A percentile compares a stretch with the other conserved stretches of the same genome.
Conservation (phyloP, 306 rosid species). For the Gillenia trifoliata region DNA sequence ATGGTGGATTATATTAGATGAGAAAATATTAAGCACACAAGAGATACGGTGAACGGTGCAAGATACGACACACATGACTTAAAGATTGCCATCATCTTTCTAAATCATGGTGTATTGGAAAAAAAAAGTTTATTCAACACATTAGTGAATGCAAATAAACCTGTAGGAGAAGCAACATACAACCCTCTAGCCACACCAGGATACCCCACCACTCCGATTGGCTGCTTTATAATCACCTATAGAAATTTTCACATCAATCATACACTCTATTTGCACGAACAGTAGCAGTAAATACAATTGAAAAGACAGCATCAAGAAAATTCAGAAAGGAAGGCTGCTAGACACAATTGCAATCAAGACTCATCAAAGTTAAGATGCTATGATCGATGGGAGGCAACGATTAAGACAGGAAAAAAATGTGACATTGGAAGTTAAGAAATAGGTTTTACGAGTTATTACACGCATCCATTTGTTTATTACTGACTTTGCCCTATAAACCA, state of each 20-base stretch:
- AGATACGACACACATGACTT: neutral
- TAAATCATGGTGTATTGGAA: neutral
- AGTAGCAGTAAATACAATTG: neutral
- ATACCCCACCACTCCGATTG: conserved; percentile 71
- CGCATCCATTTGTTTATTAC: neutral
- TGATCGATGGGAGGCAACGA: neutral
- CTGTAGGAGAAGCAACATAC: conserved; percentile 44
- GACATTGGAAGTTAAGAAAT: neutral
- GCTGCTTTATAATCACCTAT: conserved; percentile 69
- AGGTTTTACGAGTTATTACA: neutral
- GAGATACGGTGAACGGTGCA: neutral
- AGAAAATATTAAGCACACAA: neutral
- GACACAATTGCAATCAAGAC: neutral
- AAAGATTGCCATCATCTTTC: neutral
- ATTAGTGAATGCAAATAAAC: conserved; percentile 15
- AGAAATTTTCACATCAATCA: neutral
- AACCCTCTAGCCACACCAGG: conserved; percentile 74
- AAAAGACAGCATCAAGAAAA: neutral
- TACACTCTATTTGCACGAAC: neutral
- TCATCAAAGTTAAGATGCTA: neutral
- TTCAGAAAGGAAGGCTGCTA: neutral
- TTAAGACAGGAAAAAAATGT: neutral
- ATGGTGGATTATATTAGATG: too few relatives aligned
- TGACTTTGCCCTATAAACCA: neutral
- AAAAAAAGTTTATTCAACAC: conserved; percentile 1